These are phyloP conservation scores for Zopfia rhizophila DNA, from an alignment of 2,329 filamentous ascomycete species.

Conservation along the genomic window DNA sequence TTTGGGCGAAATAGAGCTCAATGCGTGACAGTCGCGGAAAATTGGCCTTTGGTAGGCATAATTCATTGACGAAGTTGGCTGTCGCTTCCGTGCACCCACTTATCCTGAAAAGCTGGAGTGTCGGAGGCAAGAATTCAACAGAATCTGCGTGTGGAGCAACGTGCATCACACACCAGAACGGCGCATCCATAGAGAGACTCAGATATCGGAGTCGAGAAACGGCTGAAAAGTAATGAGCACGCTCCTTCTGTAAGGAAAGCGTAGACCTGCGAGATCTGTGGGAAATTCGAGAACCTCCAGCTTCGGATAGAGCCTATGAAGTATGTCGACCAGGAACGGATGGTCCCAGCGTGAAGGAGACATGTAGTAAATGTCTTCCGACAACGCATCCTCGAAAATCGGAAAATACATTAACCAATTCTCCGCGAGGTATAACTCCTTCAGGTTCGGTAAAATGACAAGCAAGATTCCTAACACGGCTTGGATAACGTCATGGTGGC, in stretches of 20 bases:
- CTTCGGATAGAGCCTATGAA: too few species aligned
- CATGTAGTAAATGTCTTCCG: too few species aligned
- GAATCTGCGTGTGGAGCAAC: slow-evolving; percentile 6
- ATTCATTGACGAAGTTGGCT: slow-evolving; percentile 11
- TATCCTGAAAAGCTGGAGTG: slow-evolving; percentile 25
- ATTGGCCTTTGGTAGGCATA: slow-evolving; percentile 19
- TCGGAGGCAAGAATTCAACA: slow-evolving; percentile 20
- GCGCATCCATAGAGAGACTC: slow-evolving; percentile 23
- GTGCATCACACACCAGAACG: slow-evolving; percentile 2
- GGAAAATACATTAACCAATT: slow-evolving; percentile 31
- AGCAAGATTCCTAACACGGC: slow-evolving; percentile 22
- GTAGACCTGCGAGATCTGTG: slow-evolving; percentile 16
- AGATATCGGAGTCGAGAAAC: slow-evolving; percentile 24
- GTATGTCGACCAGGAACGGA: not conserved
- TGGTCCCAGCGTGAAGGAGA: not conserved
- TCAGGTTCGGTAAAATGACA: slow-evolving; percentile 22
- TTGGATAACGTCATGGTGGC: slow-evolving; percentile 19
- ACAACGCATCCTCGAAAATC: slow-evolving; percentile 15
- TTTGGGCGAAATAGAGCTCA: slow-evolving; percentile 20
- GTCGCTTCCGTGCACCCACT: slow-evolving; percentile 20
- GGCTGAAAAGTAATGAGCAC: slow-evolving; percentile 18
- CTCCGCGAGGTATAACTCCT: slow-evolving; percentile 18
- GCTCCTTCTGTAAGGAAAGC: not conserved
- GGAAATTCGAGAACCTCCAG: slow-evolving; percentile 23
- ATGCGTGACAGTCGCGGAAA: slow-evolving; percentile 18